Percentiles rank a stretch among this genome's conserved stretches.
These are phyloP conservation scores for Neurospora intermedia DNA, from an alignment of 495 filamentous ascomycete genomes.

Conservation along the genomic window DNA sequence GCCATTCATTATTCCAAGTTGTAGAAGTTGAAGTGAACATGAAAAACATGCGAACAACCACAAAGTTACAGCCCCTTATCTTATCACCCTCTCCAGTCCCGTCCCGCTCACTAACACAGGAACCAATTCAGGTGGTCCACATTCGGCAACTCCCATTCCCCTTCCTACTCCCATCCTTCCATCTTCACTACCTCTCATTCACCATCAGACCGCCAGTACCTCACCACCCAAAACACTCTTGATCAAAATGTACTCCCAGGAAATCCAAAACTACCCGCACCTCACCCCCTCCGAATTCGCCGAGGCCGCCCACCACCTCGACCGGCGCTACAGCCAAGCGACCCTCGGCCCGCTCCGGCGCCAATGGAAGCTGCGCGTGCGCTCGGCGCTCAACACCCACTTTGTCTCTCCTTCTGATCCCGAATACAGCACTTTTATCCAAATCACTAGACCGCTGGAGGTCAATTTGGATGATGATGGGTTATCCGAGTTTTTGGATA, in stretches of 20 bases:
- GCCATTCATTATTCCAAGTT: too few species aligned
- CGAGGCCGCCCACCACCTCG: slow-evolving; percentile 47
- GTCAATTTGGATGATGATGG: slow-evolving; percentile 29
- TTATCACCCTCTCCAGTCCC: neutral
- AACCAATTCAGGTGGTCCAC: neutral
- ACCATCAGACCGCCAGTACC: too few species aligned
- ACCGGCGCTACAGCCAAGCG: slow-evolving; percentile 41
- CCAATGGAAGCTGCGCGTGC: slow-evolving; percentile 30
- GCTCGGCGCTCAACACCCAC: slow-evolving; percentile 22
- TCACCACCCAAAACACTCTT: too few species aligned
- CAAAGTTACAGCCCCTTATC: neutral
- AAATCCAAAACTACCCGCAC: slow-evolving; percentile 37
- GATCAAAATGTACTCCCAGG: too few species aligned
- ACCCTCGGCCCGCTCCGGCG: slow-evolving; percentile 36
- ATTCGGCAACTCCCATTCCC: neutral
- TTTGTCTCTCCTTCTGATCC: slow-evolving; percentile 13
- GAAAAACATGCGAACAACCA: neutral
- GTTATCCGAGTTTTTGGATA: slow-evolving; percentile 29
- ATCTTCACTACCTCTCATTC: too few species aligned
- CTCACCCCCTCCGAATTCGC: slow-evolving; percentile 50
- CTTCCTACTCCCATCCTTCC: too few species aligned
- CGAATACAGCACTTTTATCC: slow-evolving; percentile 33
- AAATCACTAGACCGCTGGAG: slow-evolving; percentile 37
- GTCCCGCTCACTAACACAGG: neutral
- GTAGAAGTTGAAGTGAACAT: neutral